Percentiles rank a stretch among this genome's conserved stretches.
phyloP scores from a whole-genome alignment of 2,329 filamentous ascomycete species.

The Daldinia eschscholtzii region DNA sequence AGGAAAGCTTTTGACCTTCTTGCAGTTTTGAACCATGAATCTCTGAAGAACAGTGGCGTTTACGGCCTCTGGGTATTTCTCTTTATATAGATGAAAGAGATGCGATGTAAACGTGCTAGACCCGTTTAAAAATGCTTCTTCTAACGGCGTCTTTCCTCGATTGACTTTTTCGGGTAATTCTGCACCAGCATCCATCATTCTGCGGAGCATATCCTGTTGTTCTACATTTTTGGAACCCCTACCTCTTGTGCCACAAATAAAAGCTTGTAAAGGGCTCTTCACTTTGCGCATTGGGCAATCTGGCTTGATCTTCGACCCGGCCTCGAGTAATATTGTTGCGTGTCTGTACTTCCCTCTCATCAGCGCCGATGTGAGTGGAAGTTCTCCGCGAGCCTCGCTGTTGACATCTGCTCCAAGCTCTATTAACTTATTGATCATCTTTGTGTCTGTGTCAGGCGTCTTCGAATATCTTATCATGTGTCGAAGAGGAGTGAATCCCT shows the following conservation, averaged over 20 bases:
- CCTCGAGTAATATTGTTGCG: slow-evolving; percentile 6
- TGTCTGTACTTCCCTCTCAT: background rate
- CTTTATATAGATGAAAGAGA: background rate
- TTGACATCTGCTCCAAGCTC: slow-evolving; percentile 17
- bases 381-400: background rate
- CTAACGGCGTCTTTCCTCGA: background rate
- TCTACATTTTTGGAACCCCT: background rate
- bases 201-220: background rate
- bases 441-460: background rate
- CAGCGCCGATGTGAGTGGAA: slow-evolving; percentile 7
- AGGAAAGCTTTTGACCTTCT: background rate
- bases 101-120: background rate
- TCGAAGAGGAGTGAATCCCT: background rate
- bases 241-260: background rate
- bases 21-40: background rate
- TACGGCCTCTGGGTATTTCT: background rate
- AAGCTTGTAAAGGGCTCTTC: background rate
- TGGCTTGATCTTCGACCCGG: slow-evolving; percentile 12
- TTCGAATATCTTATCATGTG: background rate
- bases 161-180: background rate
- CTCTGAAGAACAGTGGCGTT: background rate
- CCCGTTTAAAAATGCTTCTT: background rate
- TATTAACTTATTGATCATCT: slow-evolving; percentile 16
- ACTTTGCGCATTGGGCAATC: background rate
- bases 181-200: background rate